Evolutionary conservation across 345 rosid species (phyloP), one percentile per base, ranked within the genome.

Genomic region (Viola odorata): DNA sequence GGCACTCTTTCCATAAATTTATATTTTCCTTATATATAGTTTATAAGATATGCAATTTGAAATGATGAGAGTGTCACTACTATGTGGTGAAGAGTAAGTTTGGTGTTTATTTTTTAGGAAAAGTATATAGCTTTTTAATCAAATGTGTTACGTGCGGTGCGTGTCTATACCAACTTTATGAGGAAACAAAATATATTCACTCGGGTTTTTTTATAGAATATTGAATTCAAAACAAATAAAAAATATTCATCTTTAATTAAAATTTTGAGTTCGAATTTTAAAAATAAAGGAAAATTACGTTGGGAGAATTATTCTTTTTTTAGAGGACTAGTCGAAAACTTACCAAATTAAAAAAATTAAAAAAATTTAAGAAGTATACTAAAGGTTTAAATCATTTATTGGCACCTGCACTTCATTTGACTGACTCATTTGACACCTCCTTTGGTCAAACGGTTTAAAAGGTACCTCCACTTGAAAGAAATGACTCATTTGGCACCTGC

Each of bases 111-210:
- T 57, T 7, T 41, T 23, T 11, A 32, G 45, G 48, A 57, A 65
- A 77, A 72, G 68, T 54, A 52, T 11, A 38, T 1, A 70, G 61
- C 32, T 23, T 23, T 23, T 23, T 23, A 2, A 23, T n/a, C 32
- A 23, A 23, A 23, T 23, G 32, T 23, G 32, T 23, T 23, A 23
- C 32, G 32, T 37, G 62, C 55, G 51, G 37, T 45, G 53, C 66
- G 55, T 54, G 44, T 47, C 55, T 73, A 51, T 32, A 58, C 51
- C 65, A 57, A 40, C 79, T 61, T 70, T 58, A 52, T 45, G 62
- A 2, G 32, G 32, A 23, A 23, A 23, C 59, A 66, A 69, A n/a
- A n/a, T n/a, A 54, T 42, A 47, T 40, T 57, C 62, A 11, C 53
- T 17, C 40, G 39, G 17, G 41, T 55, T 58, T 36, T 40, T 51